Percentiles rank a stretch among this genome's conserved stretches.
These are phyloP conservation scores for Penicillium expansum DNA, from an alignment of 2,329 filamentous ascomycete genomes.

Conservation along the genomic window DNA sequence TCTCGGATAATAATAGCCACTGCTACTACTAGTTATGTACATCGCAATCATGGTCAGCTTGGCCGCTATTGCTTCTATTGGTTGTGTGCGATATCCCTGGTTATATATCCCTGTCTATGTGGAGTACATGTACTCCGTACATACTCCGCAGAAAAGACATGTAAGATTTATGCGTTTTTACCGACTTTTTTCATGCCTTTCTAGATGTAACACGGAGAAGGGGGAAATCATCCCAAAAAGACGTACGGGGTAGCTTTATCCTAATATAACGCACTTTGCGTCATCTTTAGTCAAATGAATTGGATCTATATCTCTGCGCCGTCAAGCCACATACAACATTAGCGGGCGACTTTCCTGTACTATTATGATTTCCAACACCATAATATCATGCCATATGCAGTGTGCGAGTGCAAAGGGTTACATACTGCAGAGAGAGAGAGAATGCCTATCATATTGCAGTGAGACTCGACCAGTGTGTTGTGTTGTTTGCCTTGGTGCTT, in stretches of 20 bases:
- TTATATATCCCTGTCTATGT: neutral
- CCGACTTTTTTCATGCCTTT: neutral
- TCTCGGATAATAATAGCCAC: neutral
- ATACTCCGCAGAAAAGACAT: neutral
- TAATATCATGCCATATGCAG: neutral
- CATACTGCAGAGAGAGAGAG: neutral
- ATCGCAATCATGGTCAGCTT: neutral
- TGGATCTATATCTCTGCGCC: neutral
- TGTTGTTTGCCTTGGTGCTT: neutral
- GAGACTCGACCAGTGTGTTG: neutral
- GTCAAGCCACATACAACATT: neutral
- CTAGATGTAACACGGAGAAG: neutral
- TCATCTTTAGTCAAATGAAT: neutral
- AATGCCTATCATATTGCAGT: conserved; percentile 1
- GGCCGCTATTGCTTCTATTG: neutral
- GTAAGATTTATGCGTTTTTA: neutral
- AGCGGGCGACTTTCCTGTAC: no score
- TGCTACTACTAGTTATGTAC: neutral
- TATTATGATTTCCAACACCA: neutral
- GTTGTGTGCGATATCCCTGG: neutral
- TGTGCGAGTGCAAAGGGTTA: neutral
- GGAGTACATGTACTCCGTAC: no score
- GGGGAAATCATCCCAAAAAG: no score
- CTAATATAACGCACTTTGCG: neutral
- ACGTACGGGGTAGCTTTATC: no score